phyloP scores from a whole-genome alignment of 108 stramenopile genomes.

The Fragilariopsis cylindrus region DNA sequence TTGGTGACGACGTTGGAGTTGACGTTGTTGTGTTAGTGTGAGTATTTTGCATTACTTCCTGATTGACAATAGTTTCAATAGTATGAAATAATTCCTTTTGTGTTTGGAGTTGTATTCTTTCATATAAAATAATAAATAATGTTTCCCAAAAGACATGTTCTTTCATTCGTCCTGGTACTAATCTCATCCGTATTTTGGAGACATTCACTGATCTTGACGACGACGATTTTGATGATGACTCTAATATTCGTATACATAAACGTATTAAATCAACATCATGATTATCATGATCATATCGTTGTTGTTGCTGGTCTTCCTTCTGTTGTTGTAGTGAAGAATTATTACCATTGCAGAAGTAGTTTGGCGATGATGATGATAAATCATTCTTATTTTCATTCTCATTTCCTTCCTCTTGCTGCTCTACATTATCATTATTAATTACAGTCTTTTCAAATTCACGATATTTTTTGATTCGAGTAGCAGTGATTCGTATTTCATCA shows the following conservation, averaged over 20 bases:
- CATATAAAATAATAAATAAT: conserved; percentile 29
- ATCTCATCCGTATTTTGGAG: conserved; percentile 27
- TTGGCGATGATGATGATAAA: background rate
- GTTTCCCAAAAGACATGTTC: conserved; percentile 47
- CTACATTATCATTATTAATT: background rate
- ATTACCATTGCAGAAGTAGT: too few species aligned
- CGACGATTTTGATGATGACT: conserved; percentile 1
- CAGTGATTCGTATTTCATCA: background rate
- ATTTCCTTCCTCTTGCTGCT: too few species aligned
- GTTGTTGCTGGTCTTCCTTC: too few species aligned
- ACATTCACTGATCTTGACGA: background rate
- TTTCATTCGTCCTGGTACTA: conserved; percentile 39
- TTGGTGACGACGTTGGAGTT: background rate
- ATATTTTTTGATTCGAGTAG: background rate
- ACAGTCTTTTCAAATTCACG: background rate
- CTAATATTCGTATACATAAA: background rate
- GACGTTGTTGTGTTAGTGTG: background rate
- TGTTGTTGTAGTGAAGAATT: background rate
- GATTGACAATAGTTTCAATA: too few species aligned
- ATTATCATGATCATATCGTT: background rate
- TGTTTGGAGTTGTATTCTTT: conserved; percentile 13
- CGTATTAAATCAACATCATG: background rate
- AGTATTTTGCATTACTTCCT: background rate
- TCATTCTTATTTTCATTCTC: background rate
- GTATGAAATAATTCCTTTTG: conserved; percentile 9